These are phyloP conservation scores for Setomelanomma holmii DNA, from an alignment of 2,329 filamentous ascomycete genomes.

Conservation along the genomic window DNA sequence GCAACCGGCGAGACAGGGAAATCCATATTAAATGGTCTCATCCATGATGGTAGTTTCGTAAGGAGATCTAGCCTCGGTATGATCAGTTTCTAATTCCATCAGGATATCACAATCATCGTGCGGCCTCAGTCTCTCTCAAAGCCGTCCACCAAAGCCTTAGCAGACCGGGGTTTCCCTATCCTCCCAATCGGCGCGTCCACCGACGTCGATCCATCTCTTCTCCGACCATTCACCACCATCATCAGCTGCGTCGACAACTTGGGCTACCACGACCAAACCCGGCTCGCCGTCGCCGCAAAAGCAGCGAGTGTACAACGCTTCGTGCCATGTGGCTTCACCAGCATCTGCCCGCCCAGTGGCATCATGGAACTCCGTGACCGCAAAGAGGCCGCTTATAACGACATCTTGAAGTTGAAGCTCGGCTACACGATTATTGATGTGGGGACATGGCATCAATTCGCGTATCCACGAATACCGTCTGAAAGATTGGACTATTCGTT, in stretches of 20 bases:
- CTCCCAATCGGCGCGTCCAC: slow-evolving; percentile 41
- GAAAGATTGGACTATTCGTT: too few species aligned
- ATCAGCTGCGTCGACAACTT: slow-evolving; percentile 27
- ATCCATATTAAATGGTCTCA: slow-evolving; percentile 49
- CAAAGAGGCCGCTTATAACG: slow-evolving; percentile 61
- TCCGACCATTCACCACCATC: slow-evolving; percentile 42
- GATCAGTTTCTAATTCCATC: slow-evolving; percentile 38
- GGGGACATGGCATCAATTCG: slow-evolving; percentile 65
- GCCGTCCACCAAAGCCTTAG: slow-evolving; percentile 51
- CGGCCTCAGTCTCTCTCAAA: slow-evolving; percentile 58
- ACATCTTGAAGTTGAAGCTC: slow-evolving; percentile 55
- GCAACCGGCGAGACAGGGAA: slow-evolving; percentile 53
- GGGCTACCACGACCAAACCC: slow-evolving; percentile 26
- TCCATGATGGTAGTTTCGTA: neutral
- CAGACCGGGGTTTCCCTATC: slow-evolving; percentile 49
- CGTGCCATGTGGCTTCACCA: slow-evolving; percentile 40
- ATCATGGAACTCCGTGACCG: slow-evolving; percentile 53
- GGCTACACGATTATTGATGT: slow-evolving; percentile 66
- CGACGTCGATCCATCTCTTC: slow-evolving; percentile 54
- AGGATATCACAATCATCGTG: slow-evolving; percentile 55
- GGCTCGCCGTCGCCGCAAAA: slow-evolving; percentile 36
- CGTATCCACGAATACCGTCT: slow-evolving; percentile 43
- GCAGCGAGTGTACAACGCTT: slow-evolving; percentile 41
- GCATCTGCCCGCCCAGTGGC: slow-evolving; percentile 54
- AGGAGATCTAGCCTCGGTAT: neutral